Evolutionary conservation across 495 filamentous ascomycete species (phyloP).

Genomic region (Echria macrotheca): DNA sequence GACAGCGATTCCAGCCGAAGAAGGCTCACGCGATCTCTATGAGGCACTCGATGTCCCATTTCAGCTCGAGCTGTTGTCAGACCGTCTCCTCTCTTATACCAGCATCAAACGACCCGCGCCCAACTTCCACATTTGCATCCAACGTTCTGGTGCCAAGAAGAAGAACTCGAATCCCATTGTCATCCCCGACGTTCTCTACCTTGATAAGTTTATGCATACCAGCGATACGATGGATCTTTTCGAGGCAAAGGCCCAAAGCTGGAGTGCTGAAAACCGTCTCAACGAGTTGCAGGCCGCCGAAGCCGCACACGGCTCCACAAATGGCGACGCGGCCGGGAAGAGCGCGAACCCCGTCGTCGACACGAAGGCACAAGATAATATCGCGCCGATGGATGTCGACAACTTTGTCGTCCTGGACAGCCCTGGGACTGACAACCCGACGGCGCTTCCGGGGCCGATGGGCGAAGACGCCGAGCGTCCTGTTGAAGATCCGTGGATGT

Average conservation of each 20-base stretch:
- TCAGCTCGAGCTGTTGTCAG: constrained; percentile 66
- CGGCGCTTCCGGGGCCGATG: too few species aligned
- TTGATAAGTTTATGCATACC: constrained; percentile 83
- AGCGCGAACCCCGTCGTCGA: too few species aligned
- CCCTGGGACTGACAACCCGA: too few species aligned
- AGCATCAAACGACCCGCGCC: constrained; percentile 75
- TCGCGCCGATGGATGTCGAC: too few species aligned
- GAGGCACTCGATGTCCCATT: constrained; percentile 79
- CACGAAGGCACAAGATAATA: too few species aligned
- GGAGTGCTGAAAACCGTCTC: constrained; percentile 67
- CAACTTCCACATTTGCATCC: constrained; percentile 81
- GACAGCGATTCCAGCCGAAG: constrained; percentile 26
- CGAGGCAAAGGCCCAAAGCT: constrained; percentile 57
- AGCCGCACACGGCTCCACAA: too few species aligned
- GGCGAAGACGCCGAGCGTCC: too few species aligned
- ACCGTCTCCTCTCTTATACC: constrained; percentile 60
- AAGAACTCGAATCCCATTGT: constrained; percentile 76
- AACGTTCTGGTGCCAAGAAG: constrained; percentile 66
- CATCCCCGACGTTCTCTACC: constrained; percentile 70
- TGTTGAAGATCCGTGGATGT: too few species aligned
- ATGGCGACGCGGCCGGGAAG: too few species aligned
- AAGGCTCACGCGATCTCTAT: constrained; percentile 60
- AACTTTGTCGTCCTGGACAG: too few species aligned
- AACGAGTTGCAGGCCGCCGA: constrained; percentile 40
- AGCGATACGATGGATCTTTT: constrained; percentile 49